A percentile compares a stretch with the other conserved stretches of the same genome.
phyloP scores from a whole-genome alignment of 148 eudicot genomes.

The Rhododendron ovatum region DNA sequence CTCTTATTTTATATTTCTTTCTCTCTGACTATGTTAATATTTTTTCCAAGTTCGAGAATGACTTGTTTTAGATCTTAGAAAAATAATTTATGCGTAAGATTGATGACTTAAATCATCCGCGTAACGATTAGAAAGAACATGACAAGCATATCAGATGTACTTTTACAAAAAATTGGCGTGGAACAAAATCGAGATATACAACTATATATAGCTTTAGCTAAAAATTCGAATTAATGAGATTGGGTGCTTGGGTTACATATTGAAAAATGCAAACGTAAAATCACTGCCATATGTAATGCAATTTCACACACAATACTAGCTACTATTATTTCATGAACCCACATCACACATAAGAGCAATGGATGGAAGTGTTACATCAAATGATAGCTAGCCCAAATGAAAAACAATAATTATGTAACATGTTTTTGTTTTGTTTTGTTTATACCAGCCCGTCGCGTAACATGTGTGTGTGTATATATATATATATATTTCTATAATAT shows the following conservation, averaged over 20 bases:
- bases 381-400: neutral
- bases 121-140: neutral
- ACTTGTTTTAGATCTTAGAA: neutral
- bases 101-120: neutral
- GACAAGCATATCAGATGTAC: neutral
- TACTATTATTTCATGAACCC: neutral
- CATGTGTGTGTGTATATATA: no score
- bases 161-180: no score
- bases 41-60: neutral
- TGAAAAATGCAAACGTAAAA: no score
- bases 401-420: neutral
- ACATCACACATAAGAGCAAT: neutral
- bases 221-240: no score
- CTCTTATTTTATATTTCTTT: neutral
- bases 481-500: no score
- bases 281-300: no score
- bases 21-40: neutral
- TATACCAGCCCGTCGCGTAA: neutral
- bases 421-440: neutral
- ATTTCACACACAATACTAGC: neutral
- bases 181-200: neutral
- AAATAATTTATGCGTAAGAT: neutral
- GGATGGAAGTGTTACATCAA: neutral
- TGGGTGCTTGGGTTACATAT: neutral
- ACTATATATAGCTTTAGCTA: no score